Evolutionary conservation across 441 rosid species (phyloP), one percentile per base, ranked within the genome.

Genomic region (Dalechampia spathulata): DNA sequence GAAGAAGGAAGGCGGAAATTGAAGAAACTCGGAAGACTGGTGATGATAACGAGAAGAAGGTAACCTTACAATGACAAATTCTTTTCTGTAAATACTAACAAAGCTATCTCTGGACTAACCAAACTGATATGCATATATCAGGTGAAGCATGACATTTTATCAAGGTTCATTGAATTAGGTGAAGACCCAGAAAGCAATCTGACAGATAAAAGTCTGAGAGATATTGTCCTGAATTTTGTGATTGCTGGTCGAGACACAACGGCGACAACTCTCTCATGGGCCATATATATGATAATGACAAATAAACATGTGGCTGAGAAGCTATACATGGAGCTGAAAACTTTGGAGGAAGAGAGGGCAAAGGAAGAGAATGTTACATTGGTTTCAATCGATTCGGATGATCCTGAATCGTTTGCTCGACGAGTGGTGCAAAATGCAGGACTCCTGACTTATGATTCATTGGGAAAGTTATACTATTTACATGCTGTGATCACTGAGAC

Each of bases 221-320:
- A 92, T 69, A 75, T 88, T 21, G 87, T 92, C 48, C 85, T 92
- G 11, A 89, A 92, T 79, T 92, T 89, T 68, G 96, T 89, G 26
- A 86, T 89, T 1, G 97, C 96, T 25, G 96, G 99, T 15, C 69
- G 99, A 43, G 99, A 92, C 72, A 92, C 99, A 9, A 89, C 99
- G 20, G 96, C 96, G 19, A 80, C 96, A 59, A 92, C 99, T 72
- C 88, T 92, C 34, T 83, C 92, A 26, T 86, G 99, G 99, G 94
- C 88, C 3, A 67, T 85, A 45, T 86, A 85, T 80, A 80, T 83
- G 95, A 65, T 83, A 65, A 78, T 86, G 89, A 73, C 64, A 39
- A 72, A 86, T 63, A 63, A 52, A 1, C 43, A 80, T 55, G 85
- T 82, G 17, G 96, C 96, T 13, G 72, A 81, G 53, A 86, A 74